phyloP scores from a whole-genome alignment of 2,329 filamentous ascomycete genomes.

The Colletotrichum lupini region DNA sequence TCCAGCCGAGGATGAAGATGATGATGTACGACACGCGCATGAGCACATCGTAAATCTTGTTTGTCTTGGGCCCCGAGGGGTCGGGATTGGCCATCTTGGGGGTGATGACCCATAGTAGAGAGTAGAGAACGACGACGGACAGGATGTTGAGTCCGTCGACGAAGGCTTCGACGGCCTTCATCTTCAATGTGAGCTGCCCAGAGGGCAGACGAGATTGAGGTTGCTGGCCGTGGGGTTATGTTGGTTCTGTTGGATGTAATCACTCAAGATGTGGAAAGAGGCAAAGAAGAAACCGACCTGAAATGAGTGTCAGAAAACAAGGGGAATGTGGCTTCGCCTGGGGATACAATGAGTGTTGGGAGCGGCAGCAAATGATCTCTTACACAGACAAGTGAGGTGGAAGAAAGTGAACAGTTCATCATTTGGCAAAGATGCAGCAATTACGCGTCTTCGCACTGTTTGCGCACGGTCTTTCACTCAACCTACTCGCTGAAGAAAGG shows the following conservation, averaged over 20 bases:
- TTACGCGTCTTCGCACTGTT: conserved; percentile 26
- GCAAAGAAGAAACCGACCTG: not conserved
- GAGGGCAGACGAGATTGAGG: not conserved
- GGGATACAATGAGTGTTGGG: not conserved
- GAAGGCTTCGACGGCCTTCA: conserved; percentile 32
- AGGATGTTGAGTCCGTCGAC: conserved; percentile 30
- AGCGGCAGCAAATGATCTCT: not conserved
- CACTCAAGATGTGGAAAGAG: not conserved
- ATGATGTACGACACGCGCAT: conserved; percentile 31
- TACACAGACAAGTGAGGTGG: not conserved
- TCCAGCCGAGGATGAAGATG: conserved; percentile 43
- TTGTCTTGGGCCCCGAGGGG: conserved; percentile 20
- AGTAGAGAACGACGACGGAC: conserved; percentile 23
- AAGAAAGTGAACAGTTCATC: conserved; percentile 32
- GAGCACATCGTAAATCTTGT: conserved; percentile 30
- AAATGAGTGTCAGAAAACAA: not conserved
- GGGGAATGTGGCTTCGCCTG: not conserved
- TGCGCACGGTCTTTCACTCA: not conserved
- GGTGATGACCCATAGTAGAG: conserved; percentile 16
- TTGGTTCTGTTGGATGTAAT: not conserved
- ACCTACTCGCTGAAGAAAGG: not conserved
- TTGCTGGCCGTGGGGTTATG: not conserved
- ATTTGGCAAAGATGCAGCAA: not conserved
- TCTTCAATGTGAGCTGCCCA: conserved; percentile 5
- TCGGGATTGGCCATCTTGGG: conserved; percentile 20